Percentiles rank a stretch among this genome's conserved stretches.
phyloP scores from a whole-genome alignment of 1,284 basidiomycete species.

The Hypsizygus ulmarius region DNA sequence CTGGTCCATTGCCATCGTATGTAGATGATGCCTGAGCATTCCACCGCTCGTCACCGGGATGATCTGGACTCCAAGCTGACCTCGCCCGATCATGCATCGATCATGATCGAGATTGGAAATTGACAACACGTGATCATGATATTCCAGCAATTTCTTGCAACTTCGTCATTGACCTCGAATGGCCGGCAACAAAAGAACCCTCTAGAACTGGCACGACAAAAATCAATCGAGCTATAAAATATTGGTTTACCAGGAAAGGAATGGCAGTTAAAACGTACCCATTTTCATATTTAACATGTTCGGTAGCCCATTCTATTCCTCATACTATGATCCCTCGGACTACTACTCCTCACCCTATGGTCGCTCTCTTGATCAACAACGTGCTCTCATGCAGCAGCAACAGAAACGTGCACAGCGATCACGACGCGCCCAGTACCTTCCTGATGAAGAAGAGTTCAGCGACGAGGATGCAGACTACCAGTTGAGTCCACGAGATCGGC shows the following conservation, averaged over 20 bases:
- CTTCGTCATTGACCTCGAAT: background rate
- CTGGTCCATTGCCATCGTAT: no score
- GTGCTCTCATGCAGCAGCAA: slow-evolving; percentile 20
- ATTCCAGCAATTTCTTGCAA: slow-evolving; percentile 4
- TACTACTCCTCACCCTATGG: slow-evolving; percentile 5
- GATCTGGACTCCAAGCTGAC: background rate
- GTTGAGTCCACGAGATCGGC: slow-evolving; percentile 23
- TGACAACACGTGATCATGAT: background rate
- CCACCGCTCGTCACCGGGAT: background rate
- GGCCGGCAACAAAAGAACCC: background rate
- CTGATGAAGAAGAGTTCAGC: slow-evolving; percentile 30
- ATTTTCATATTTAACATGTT: slow-evolving; percentile 9
- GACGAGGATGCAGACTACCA: slow-evolving; percentile 12
- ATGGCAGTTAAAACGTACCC: background rate
- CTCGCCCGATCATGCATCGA: background rate
- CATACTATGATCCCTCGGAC: slow-evolving; percentile 12
- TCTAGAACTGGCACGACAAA: background rate
- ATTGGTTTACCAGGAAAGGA: background rate
- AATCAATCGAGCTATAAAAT: background rate
- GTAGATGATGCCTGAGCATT: background rate
- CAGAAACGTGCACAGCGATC: slow-evolving; percentile 23
- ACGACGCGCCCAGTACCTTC: slow-evolving; percentile 35
- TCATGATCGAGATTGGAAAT: slow-evolving; percentile 1
- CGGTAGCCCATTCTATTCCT: slow-evolving; percentile 14
- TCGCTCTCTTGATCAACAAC: slow-evolving; percentile 6